Conservation (phyloP, 257 asterid genomes). For the Salvia miltiorrhiza region DNA sequence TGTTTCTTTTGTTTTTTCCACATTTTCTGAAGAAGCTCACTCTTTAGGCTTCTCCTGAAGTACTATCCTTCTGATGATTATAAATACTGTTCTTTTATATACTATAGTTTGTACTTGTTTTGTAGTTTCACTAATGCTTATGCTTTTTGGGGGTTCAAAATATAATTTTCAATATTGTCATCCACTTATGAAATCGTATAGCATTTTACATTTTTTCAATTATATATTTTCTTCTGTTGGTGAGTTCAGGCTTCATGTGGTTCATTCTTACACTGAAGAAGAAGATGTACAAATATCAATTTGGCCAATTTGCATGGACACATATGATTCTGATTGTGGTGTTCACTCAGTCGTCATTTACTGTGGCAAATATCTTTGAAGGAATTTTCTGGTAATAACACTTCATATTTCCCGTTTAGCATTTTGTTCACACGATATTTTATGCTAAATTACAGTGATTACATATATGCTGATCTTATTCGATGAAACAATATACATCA, state of each 20-base stretch:
- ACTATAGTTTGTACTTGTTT: neutral
- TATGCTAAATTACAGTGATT: neutral
- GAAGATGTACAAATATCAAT: slow-evolving; percentile 90
- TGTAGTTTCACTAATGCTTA: neutral
- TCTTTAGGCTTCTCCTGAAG: neutral
- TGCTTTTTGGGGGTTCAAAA: neutral
- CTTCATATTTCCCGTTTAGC: neutral
- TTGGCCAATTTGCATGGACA: slow-evolving; percentile 89
- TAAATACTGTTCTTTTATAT: neutral
- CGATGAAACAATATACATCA: neutral
- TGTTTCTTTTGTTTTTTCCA: slow-evolving; percentile 2
- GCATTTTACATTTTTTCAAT: neutral
- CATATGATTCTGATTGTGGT: slow-evolving; percentile 83
- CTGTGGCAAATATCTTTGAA: slow-evolving; percentile 76
- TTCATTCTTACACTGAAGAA: slow-evolving; percentile 84
- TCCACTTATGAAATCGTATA: neutral
- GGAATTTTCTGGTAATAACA: slow-evolving; percentile 73
- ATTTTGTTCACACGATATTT: slow-evolving; percentile 6
- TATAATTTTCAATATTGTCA: neutral
- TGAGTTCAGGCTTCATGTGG: slow-evolving; percentile 78
- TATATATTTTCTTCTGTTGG: slow-evolving; percentile 12
- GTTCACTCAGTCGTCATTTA: slow-evolving; percentile 72
- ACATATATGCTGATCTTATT: neutral
- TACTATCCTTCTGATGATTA: neutral
- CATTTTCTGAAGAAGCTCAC: slow-evolving; percentile 5